Conservation (phyloP, 306 rosid species). For the Cicer bijugum region DNA sequence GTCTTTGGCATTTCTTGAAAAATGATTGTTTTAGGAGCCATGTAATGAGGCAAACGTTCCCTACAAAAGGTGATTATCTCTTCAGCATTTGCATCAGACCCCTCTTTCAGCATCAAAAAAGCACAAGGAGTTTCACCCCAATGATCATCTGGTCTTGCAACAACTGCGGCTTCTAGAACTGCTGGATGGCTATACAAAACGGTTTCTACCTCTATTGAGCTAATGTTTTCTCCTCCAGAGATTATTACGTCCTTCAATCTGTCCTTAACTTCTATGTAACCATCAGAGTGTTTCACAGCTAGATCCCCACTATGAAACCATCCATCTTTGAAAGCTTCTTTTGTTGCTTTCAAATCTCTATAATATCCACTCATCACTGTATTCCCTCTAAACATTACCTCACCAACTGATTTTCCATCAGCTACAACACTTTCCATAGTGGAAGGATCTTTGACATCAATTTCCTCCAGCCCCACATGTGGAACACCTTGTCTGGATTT, state of each 20-base stretch:
- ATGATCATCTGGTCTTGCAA: constrained; percentile 73
- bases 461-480: constrained; percentile 61
- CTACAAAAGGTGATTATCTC: constrained; percentile 65
- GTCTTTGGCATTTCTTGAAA: constrained; percentile 73
- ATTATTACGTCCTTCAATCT: constrained; percentile 74
- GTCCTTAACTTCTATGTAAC: constrained; percentile 78
- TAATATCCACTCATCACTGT: constrained; percentile 91
- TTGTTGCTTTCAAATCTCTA: constrained; percentile 68
- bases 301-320: constrained; percentile 90
- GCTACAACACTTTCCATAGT: constrained; percentile 70
- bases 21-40: constrained; percentile 73
- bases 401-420: constrained; percentile 80
- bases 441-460: constrained; percentile 69
- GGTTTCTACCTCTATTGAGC: constrained; percentile 81
- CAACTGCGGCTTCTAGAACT: constrained; percentile 82
- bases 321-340: constrained; percentile 72
- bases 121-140: constrained; percentile 96
- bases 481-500: constrained; percentile 81
- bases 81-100: constrained; percentile 48
- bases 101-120: constrained; percentile 69
- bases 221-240: constrained; percentile 88
- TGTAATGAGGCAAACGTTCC: constrained; percentile 67
- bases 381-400: constrained; percentile 83
- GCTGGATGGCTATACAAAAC: constrained; percentile 72
- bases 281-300: constrained; percentile 78